These are phyloP conservation scores for Platanthera guangdongensis DNA, from an alignment of 106 monocot species.

Conservation along the genomic window DNA sequence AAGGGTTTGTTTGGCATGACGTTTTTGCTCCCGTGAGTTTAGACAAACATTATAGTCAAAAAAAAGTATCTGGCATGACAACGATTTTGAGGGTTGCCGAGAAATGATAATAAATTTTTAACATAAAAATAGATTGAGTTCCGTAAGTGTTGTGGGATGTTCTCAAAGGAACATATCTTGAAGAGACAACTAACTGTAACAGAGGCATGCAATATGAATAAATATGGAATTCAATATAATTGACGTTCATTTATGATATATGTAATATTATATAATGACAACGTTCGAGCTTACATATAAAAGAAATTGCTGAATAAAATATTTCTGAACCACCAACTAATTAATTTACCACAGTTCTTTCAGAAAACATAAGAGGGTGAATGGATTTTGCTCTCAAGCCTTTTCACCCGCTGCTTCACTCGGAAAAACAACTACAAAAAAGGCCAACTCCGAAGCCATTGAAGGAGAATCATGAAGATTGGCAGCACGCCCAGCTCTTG, in stretches of 20 bases:
- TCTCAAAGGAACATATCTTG: too few relatives aligned
- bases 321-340: background rate
- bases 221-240: background rate
- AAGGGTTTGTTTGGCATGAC: too few relatives aligned
- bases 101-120: too few relatives aligned
- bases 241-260: background rate
- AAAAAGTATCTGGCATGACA: too few relatives aligned
- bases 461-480: slow-evolving; percentile 17
- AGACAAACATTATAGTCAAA: too few relatives aligned
- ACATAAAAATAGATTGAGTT: too few relatives aligned
- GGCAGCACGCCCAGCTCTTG: slow-evolving; percentile 59
- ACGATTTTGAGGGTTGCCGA: too few relatives aligned
- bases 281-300: background rate
- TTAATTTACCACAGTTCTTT: background rate
- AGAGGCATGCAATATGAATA: too few relatives aligned
- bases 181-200: too few relatives aligned
- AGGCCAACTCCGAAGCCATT: background rate
- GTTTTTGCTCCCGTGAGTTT: too few relatives aligned
- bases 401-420: background rate
- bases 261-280: background rate
- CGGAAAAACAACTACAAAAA: background rate
- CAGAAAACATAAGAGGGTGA: background rate
- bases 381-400: background rate
- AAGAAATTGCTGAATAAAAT: background rate
- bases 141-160: too few relatives aligned